Evolutionary conservation across 352 stramenopile genomes (phyloP).

Genomic region (Pythium chondricola): DNA sequence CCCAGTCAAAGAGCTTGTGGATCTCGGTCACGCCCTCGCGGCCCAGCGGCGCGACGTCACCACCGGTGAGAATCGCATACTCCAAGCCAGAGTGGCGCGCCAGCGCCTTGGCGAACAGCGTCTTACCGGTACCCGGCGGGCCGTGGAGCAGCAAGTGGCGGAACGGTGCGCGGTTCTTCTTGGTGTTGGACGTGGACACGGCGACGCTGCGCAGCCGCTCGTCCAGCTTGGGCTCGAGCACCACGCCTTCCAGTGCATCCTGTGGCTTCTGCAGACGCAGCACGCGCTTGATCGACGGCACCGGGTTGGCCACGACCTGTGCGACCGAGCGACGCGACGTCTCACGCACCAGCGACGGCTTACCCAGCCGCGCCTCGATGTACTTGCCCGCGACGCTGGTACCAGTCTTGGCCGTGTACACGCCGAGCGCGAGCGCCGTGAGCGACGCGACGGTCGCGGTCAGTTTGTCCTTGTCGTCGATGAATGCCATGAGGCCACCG

Average conservation of each 20-base stretch:
- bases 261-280: slow-evolving; percentile 86
- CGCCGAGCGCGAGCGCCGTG: slow-evolving; percentile 90
- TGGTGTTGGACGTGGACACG: slow-evolving; percentile 97
- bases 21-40: slow-evolving; percentile 98
- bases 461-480: slow-evolving; percentile 34
- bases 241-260: slow-evolving; percentile 93
- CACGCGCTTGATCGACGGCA: slow-evolving; percentile 68
- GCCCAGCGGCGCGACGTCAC: slow-evolving; percentile 97
- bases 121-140: slow-evolving; percentile 98
- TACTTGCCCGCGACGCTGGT: slow-evolving; percentile 94
- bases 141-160: slow-evolving; percentile 97
- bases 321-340: slow-evolving; percentile 85
- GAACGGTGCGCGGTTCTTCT: slow-evolving; percentile 97
- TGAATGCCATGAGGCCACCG: slow-evolving; percentile 70
- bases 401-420: slow-evolving; percentile 94
- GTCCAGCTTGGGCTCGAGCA: slow-evolving; percentile 93
- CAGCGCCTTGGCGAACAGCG: slow-evolving; percentile 97
- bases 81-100: slow-evolving; percentile 96
- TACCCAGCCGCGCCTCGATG: slow-evolving; percentile 91
- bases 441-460: slow-evolving; percentile 93
- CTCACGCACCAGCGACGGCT: slow-evolving; percentile 97
- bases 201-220: slow-evolving; percentile 93
- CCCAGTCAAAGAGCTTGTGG: slow-evolving; percentile 99
- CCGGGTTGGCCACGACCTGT: slow-evolving; percentile 68
- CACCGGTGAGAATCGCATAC: slow-evolving; percentile 98